Base-by-base conservation (phyloP, 2,329 filamentous ascomycete genomes). In the Colletotrichum brevisporum region DNA sequence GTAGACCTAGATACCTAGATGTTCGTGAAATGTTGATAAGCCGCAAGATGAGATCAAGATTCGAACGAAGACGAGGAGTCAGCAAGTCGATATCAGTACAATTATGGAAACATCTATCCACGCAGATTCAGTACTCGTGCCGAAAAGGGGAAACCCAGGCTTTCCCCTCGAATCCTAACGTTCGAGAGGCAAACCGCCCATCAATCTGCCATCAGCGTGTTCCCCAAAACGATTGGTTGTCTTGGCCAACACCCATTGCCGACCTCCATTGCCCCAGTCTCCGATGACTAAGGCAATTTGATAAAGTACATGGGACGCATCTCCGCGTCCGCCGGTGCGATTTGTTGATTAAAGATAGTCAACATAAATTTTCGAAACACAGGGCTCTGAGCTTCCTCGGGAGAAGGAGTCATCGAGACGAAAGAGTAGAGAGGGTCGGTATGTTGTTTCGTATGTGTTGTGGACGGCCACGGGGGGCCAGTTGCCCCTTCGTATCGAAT, bases 291-390 rank as follows among this genome's bases (percentile, higher is more conserved):
- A 26, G 51, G 45, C 51, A 24, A 48, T 63, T 64, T 43, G 47
- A 53, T 70, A 71, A 67, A 55, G 41, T 70, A 71, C 70, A 71
- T 63, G 53, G 59, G 70, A 71, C 70, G 67, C 67, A 50, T n/a
- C 50, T 57, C 45, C 50, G 41, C 41, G 16, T 43, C 58, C 58
- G 39, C 54, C 61, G 48, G 51, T 50, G 54, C 54, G 51, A 59
- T 56, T 63, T 31, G 18, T 56, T 36, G 47, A 55, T 48, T 53
- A 58, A 58, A 58, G 69, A 9, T 26, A 56, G 41, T 63, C 59
- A 63, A 56, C 51, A 51, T 63, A 51, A 36, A 57, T 39, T 13
- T 58, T 41, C 24, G 50, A 27, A 60, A 70, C 51, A 67, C 43
- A 71, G 43, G 43, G 16, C 45, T 47, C 62, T 51, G 24, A 53